phyloP scores from a whole-genome alignment of 75 land plant genomes.

The Sequoia sempervirens region DNA sequence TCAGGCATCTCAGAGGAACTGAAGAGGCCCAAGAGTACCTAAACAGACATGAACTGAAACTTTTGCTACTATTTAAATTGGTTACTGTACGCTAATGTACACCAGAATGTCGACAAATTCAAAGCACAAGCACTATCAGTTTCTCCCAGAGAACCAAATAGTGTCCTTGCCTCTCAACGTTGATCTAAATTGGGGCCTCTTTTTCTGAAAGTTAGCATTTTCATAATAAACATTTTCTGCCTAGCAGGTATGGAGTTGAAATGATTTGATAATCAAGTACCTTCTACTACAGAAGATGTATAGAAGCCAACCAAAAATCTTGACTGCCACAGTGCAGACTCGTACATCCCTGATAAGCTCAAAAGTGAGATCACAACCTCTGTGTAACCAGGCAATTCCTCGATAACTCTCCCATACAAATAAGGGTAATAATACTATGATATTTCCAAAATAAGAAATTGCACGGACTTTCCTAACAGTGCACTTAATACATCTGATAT shows the following conservation, averaged over 20 bases:
- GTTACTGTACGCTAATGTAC: slow-evolving; percentile 1
- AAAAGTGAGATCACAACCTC: not conserved
- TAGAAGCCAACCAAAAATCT: not conserved
- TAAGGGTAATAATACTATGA: not conserved
- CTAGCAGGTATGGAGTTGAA: not conserved
- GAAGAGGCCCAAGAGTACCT: not conserved
- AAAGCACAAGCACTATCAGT: not conserved
- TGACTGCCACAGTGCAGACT: not conserved
- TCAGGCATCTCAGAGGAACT: not conserved
- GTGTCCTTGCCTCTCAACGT: not conserved
- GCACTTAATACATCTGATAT: slow-evolving; percentile 1
- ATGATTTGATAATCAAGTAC: not conserved
- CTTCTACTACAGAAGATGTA: not conserved
- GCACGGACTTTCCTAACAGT: not conserved
- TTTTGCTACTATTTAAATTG: not conserved
- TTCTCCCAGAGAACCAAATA: not conserved
- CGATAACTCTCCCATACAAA: not conserved
- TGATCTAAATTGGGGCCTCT: not conserved
- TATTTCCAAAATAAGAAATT: not conserved
- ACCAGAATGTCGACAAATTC: not conserved
- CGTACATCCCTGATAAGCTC: not conserved
- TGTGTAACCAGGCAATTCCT: not conserved
- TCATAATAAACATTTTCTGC: not conserved
- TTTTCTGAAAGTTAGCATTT: not conserved
- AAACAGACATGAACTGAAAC: not conserved